Percentiles rank a stretch among this genome's conserved stretches.
Evolutionary conservation across 345 rosid genomes (phyloP).

Genomic region (Eucalyptus sp.): DNA sequence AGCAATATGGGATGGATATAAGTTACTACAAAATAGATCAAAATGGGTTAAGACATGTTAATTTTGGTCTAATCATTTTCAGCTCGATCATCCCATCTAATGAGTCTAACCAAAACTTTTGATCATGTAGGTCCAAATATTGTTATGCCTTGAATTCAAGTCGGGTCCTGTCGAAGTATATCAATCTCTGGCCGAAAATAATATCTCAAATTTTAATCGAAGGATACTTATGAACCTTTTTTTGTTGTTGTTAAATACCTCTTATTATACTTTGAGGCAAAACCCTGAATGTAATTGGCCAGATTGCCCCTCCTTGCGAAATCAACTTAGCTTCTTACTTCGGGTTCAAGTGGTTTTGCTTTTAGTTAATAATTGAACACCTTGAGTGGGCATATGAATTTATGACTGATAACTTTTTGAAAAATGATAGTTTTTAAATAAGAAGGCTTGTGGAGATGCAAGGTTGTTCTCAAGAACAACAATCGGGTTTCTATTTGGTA

Average conservation of each 20-base stretch:
- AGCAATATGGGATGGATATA: accelerated
- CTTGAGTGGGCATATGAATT: neutral
- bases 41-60: neutral
- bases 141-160: neutral
- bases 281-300: neutral
- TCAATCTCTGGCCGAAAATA: accelerated
- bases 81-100: accelerated
- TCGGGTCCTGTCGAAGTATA: accelerated
- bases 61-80: accelerated
- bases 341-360: neutral
- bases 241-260: neutral
- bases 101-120: accelerated
- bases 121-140: neutral
- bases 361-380: neutral
- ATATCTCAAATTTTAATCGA: neutral
- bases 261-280: neutral
- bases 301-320: neutral
- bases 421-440: neutral
- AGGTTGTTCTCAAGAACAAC: neutral
- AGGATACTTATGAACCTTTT: neutral
- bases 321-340: neutral
- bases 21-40: neutral
- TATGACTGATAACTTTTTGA: neutral
- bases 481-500: neutral
- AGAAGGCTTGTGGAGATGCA: neutral